phyloP scores from a whole-genome alignment of 352 stramenopile species.

The Peronospora farinosa region DNA sequence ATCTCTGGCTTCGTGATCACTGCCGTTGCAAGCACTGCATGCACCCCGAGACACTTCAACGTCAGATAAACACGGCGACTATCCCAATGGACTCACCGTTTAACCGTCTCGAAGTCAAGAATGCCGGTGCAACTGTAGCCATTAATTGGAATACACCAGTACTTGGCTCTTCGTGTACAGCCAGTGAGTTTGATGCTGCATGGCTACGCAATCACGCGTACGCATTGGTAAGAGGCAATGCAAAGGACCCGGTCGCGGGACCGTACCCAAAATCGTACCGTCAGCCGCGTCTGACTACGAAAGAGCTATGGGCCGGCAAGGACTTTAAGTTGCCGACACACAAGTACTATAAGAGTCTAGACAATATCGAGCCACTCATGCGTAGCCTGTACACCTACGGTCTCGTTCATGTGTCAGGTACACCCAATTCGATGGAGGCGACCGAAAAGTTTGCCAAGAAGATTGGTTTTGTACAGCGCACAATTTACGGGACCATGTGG shows the following conservation, averaged over 20 bases:
- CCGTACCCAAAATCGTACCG: constrained; percentile 51
- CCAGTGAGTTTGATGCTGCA: constrained; percentile 59
- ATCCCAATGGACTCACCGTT: constrained; percentile 52
- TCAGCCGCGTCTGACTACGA: constrained; percentile 46
- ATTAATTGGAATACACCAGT: constrained; percentile 60
- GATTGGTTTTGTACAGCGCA: constrained; percentile 81
- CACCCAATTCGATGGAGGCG: constrained; percentile 65
- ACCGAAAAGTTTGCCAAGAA: constrained; percentile 75
- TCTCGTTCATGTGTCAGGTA: constrained; percentile 55
- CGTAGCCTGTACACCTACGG: constrained; percentile 64
- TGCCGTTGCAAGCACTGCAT: constrained; percentile 60
- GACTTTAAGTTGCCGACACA: constrained; percentile 45
- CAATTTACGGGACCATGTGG: constrained; percentile 88
- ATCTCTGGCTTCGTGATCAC: constrained; percentile 82
- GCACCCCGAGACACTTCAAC: constrained; percentile 68
- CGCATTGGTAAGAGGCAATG: constrained; percentile 27
- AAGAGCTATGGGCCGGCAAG: constrained; percentile 45
- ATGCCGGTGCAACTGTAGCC: constrained; percentile 27
- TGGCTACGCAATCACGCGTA: constrained; percentile 79
- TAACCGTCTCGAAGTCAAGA: constrained; percentile 29
- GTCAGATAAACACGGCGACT: constrained; percentile 72
- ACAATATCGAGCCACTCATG: constrained; percentile 64
- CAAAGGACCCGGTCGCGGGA: constrained; percentile 6
- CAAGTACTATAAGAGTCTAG: constrained; percentile 37
- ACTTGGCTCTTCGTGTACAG: constrained; percentile 43